phyloP scores from a whole-genome alignment of 345 rosid species.

The Jatropha curcas region DNA sequence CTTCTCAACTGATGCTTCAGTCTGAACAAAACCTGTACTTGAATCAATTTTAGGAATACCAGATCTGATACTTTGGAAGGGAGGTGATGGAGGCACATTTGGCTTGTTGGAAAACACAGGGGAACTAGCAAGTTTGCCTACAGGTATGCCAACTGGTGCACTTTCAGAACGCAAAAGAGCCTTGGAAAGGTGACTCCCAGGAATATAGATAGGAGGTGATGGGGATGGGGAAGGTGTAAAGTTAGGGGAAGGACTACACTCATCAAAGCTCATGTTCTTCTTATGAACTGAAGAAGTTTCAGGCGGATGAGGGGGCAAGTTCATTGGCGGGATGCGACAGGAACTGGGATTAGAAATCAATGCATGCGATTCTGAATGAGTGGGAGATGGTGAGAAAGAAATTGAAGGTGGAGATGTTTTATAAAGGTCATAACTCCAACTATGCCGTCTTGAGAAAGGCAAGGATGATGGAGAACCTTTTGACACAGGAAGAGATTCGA shows the following conservation, averaged over 20 bases:
- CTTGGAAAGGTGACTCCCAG: slow-evolving; percentile 41
- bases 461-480: slow-evolving; percentile 74
- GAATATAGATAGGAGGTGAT: slow-evolving; percentile 58
- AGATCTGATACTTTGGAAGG: slow-evolving; percentile 46
- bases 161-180: slow-evolving; percentile 68
- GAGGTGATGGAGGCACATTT: slow-evolving; percentile 57
- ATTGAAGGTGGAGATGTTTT: slow-evolving; percentile 68
- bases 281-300: slow-evolving; percentile 50
- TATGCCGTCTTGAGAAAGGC: slow-evolving; percentile 80
- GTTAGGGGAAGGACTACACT: slow-evolving; percentile 57
- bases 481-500: slow-evolving; percentile 72
- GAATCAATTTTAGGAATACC: slow-evolving; percentile 43
- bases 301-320: slow-evolving; percentile 60
- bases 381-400: slow-evolving; percentile 81
- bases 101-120: slow-evolving; percentile 48
- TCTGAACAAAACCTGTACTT: slow-evolving; percentile 39
- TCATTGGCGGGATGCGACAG: slow-evolving; percentile 37
- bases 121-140: slow-evolving; percentile 36
- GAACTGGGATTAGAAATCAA: slow-evolving; percentile 53
- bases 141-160: slow-evolving; percentile 76
- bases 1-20: slow-evolving; percentile 57
- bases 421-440: slow-evolving; percentile 77
- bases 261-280: slow-evolving; percentile 52
- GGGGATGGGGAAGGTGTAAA: slow-evolving; percentile 72
- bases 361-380: slow-evolving; percentile 65